These are phyloP conservation scores for Penicillium nucicola DNA, from an alignment of 495 filamentous ascomycete genomes.

Conservation along the genomic window DNA sequence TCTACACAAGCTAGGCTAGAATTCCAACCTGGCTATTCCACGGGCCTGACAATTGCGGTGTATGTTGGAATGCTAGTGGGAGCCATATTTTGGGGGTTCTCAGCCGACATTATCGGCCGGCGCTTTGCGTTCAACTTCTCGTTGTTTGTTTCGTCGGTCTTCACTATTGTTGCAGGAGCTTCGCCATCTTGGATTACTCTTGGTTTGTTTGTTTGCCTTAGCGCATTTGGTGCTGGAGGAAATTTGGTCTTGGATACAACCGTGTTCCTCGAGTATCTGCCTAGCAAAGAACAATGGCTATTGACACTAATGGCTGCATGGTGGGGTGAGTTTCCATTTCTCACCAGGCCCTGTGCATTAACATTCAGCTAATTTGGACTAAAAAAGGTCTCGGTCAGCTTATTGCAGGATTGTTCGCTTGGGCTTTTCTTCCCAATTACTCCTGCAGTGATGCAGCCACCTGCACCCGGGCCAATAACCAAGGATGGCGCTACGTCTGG, in stretches of 20 bases:
- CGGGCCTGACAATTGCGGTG: constrained; percentile 54
- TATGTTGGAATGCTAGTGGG: constrained; percentile 54
- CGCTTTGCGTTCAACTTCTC: constrained; percentile 52
- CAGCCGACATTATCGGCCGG: constrained; percentile 52
- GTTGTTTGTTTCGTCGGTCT: constrained; percentile 45
- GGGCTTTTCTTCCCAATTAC: constrained; percentile 42
- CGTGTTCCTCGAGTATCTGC: constrained; percentile 53
- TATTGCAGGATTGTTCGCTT: constrained; percentile 40
- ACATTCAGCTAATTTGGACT: not conserved
- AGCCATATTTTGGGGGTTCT: constrained; percentile 53
- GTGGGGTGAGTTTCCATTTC: constrained; percentile 38
- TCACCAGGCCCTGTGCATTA: not conserved
- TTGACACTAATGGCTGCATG: constrained; percentile 48
- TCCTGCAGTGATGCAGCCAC: constrained; percentile 27
- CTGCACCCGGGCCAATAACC: constrained; percentile 48
- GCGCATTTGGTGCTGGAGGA: constrained; percentile 56
- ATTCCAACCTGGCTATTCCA: constrained; percentile 43
- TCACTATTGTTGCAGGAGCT: constrained; percentile 48
- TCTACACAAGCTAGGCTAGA: constrained; percentile 54
- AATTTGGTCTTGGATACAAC: constrained; percentile 70
- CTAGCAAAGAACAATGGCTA: constrained; percentile 42
- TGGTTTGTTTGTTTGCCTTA: constrained; percentile 44
- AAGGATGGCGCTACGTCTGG: constrained; percentile 55
- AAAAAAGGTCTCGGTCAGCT: constrained; percentile 24
- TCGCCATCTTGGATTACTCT: constrained; percentile 47